Percentiles rank a stretch among this genome's conserved stretches.
These are phyloP conservation scores for Penicillium tannophilum DNA, from an alignment of 495 filamentous ascomycete genomes.

Conservation along the genomic window DNA sequence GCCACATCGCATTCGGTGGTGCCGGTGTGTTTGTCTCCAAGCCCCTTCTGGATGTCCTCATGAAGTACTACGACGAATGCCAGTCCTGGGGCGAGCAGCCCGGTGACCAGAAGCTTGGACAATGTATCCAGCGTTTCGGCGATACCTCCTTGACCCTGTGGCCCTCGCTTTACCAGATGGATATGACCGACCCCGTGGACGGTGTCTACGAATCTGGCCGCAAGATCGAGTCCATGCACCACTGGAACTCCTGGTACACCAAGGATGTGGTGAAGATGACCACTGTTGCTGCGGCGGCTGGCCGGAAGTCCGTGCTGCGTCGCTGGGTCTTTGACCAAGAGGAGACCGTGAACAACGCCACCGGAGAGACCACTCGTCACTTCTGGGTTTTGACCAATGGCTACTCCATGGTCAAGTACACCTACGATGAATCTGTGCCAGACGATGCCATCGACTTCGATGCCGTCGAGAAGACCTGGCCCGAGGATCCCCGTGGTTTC, in stretches of 20 bases:
- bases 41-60: slow-evolving; percentile 57
- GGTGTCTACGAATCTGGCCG: slow-evolving; percentile 66
- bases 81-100: slow-evolving; percentile 51
- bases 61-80: slow-evolving; percentile 56
- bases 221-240: slow-evolving; percentile 61
- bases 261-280: slow-evolving; percentile 63
- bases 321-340: slow-evolving; percentile 62
- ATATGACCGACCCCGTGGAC: slow-evolving; percentile 59
- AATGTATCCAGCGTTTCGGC: slow-evolving; percentile 61
- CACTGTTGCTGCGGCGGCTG: slow-evolving; percentile 55
- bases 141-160: slow-evolving; percentile 58
- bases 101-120: slow-evolving; percentile 63
- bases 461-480: slow-evolving; percentile 64
- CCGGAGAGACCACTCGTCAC: slow-evolving; percentile 42
- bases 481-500: slow-evolving; percentile 50
- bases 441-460: slow-evolving; percentile 55
- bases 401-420: slow-evolving; percentile 61
- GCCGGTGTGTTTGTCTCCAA: slow-evolving; percentile 67
- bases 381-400: slow-evolving; percentile 64
- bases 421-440: slow-evolving; percentile 43
- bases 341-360: slow-evolving; percentile 42
- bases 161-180: slow-evolving; percentile 64
- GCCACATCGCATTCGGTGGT: slow-evolving; percentile 69
- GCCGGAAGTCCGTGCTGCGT: slow-evolving; percentile 61
- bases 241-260: slow-evolving; percentile 62